These are phyloP conservation scores for Phytopythium mirpurense DNA, from an alignment of 352 stramenopile genomes.

Conservation along the genomic window DNA sequence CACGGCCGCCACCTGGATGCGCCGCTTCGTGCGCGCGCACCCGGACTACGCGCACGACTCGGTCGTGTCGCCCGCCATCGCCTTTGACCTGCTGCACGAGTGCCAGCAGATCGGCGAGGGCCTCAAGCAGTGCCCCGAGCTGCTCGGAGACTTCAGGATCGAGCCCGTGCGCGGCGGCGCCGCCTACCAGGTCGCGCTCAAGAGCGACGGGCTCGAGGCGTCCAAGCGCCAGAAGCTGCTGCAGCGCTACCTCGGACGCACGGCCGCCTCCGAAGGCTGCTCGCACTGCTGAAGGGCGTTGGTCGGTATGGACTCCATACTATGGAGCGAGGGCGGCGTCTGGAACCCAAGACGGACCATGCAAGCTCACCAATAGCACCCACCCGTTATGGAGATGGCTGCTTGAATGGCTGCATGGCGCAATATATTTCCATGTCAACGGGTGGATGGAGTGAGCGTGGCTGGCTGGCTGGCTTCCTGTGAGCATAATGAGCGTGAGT, in stretches of 20 bases:
- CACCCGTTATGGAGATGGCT: too few relatives aligned
- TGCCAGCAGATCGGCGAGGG: conserved; percentile 97
- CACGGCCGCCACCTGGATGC: conserved; percentile 96
- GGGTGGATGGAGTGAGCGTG: too few relatives aligned
- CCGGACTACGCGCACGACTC: conserved; percentile 96
- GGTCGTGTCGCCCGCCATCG: conserved; percentile 72
- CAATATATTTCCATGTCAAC: conserved; percentile 8
- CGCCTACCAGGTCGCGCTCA: conserved; percentile 92
- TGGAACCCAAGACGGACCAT: too few relatives aligned
- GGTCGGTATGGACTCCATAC: too few relatives aligned
- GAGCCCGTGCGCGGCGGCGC: conserved; percentile 87
- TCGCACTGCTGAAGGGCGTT: conserved; percentile 10
- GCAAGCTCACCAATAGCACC: neutral
- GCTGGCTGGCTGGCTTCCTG: too few relatives aligned
- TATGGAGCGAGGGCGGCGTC: too few relatives aligned
- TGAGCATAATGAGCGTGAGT: neutral
- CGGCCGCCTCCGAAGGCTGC: conserved; percentile 13
- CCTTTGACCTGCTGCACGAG: conserved; percentile 92
- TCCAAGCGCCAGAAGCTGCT: conserved; percentile 70
- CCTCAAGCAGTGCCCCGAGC: conserved; percentile 85
- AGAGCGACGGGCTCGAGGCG: conserved; percentile 77
- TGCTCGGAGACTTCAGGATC: conserved; percentile 92
- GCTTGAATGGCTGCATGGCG: too few relatives aligned
- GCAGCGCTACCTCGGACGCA: conserved; percentile 34
- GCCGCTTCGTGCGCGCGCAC: conserved; percentile 93